A percentile compares a stretch with the other conserved stretches of the same genome.
phyloP scores from a whole-genome alignment of 140 eudicot genomes.

The Anethum foeniculum region DNA sequence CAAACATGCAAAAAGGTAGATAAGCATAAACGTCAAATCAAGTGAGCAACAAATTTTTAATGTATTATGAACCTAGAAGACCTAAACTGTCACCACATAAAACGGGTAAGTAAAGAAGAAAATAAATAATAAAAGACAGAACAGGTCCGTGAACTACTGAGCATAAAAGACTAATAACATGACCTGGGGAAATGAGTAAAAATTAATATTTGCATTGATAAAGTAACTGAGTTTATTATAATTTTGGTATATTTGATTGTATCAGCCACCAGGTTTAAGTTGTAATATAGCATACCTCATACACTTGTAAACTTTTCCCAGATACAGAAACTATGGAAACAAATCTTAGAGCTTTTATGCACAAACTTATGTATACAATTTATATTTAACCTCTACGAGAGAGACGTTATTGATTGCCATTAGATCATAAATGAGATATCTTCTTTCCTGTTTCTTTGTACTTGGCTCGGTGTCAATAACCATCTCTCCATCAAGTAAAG shows the following conservation, averaged over 20 bases:
- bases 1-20: slow-evolving; percentile 1
- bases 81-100: slow-evolving; percentile 3
- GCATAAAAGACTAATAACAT: background rate
- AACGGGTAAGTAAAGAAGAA: background rate
- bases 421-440: slow-evolving; percentile 93
- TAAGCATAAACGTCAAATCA: background rate
- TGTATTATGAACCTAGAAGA: background rate
- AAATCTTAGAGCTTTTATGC: background rate
- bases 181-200: background rate
- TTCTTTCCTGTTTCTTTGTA: slow-evolving; percentile 78
- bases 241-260: background rate
- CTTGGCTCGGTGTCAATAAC: slow-evolving; percentile 79
- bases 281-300: background rate
- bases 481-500: slow-evolving; percentile 99
- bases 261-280: background rate
- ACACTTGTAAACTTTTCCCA: background rate
- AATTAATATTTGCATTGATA: background rate
- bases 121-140: background rate
- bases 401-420: slow-evolving; percentile 76
- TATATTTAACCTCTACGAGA: slow-evolving; percentile 50
- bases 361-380: background rate
- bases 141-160: background rate
- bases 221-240: background rate
- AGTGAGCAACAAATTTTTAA: background rate
- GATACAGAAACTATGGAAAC: background rate